Percentiles rank a stretch among this genome's conserved stretches.
Conservation (phyloP, 1,139 yeast genomes). For the Saccharomycopsis hybrid region DNA sequence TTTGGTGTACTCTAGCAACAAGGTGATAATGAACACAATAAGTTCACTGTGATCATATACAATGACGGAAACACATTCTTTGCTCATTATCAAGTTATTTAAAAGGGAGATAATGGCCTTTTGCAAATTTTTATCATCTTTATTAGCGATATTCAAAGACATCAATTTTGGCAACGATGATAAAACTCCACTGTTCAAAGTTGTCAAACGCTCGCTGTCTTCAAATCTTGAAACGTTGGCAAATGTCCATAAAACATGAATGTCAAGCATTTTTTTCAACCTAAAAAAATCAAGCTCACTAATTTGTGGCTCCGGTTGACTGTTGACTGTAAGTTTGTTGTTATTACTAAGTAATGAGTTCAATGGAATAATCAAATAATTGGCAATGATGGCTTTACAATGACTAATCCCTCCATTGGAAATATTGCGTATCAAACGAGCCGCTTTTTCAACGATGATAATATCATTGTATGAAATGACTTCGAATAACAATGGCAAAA, state of each 20-base stretch:
- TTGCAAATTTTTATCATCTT: constrained; percentile 15
- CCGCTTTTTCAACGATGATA: constrained; percentile 13
- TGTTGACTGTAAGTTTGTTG: not conserved
- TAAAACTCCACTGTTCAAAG: constrained; percentile 14
- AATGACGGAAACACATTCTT: constrained; percentile 12
- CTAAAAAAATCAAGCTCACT: too few species aligned
- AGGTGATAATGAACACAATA: constrained; percentile 4
- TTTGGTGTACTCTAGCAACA: constrained; percentile 5
- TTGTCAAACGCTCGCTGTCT: constrained; percentile 9
- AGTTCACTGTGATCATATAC: constrained; percentile 14
- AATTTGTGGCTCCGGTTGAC: constrained; percentile 3
- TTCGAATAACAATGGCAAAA: constrained; percentile 16
- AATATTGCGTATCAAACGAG: constrained; percentile 16
- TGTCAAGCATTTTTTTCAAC: constrained; percentile 10
- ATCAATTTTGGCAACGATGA: constrained; percentile 10
- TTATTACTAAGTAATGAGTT: constrained; percentile 13
- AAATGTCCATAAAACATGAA: constrained; percentile 18
- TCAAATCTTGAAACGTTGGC: constrained; percentile 17
- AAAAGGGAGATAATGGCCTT: constrained; percentile 17
- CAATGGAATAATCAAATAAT: constrained; percentile 16
- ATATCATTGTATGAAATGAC: constrained; percentile 12
- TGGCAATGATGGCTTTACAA: constrained; percentile 16
- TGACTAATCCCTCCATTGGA: constrained; percentile 17
- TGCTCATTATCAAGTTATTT: constrained; percentile 11
- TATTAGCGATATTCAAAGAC: constrained; percentile 3